Conservation (phyloP, 768 basidiomycete species). For the Nevesoporus exiguus region DNA sequence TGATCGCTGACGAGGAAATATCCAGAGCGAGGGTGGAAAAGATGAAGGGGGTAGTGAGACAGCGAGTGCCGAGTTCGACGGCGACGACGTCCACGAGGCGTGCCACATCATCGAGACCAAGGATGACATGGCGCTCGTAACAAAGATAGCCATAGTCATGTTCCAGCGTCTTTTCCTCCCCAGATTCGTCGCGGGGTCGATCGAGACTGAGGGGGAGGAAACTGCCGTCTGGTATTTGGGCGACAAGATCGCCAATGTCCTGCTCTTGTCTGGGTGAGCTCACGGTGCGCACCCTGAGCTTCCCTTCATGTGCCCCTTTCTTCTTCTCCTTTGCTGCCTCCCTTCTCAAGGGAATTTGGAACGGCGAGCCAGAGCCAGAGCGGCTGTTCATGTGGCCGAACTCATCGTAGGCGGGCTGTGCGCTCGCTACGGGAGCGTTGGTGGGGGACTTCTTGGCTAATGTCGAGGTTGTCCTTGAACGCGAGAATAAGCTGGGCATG, state of each 20-base stretch:
- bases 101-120: slow-evolving; percentile 71
- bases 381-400: slow-evolving; percentile 58
- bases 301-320: slow-evolving; percentile 36
- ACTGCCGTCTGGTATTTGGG: slow-evolving; percentile 46
- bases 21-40: slow-evolving; percentile 90
- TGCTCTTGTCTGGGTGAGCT: slow-evolving; percentile 37
- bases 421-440: slow-evolving; percentile 5
- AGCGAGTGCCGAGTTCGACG: slow-evolving; percentile 67
- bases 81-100: slow-evolving; percentile 69
- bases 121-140: slow-evolving; percentile 67
- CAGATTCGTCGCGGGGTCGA: slow-evolving; percentile 38
- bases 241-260: slow-evolving; percentile 33
- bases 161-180: slow-evolving; percentile 38
- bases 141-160: slow-evolving; percentile 72
- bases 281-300: slow-evolving; percentile 39
- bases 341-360: slow-evolving; percentile 38
- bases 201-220: slow-evolving; percentile 55
- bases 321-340: slow-evolving; percentile 46
- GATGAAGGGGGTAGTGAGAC: slow-evolving; percentile 85
- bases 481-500: slow-evolving; percentile 77
- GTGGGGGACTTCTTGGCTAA: slow-evolving; percentile 40
- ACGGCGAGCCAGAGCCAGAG: slow-evolving; percentile 31
- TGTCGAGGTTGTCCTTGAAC: slow-evolving; percentile 60
- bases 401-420: slow-evolving; percentile 48
- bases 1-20: slow-evolving; percentile 69